Evolutionary conservation across 805 yeast genomes (phyloP).

Genomic region (Maudiozyma turicensis): DNA sequence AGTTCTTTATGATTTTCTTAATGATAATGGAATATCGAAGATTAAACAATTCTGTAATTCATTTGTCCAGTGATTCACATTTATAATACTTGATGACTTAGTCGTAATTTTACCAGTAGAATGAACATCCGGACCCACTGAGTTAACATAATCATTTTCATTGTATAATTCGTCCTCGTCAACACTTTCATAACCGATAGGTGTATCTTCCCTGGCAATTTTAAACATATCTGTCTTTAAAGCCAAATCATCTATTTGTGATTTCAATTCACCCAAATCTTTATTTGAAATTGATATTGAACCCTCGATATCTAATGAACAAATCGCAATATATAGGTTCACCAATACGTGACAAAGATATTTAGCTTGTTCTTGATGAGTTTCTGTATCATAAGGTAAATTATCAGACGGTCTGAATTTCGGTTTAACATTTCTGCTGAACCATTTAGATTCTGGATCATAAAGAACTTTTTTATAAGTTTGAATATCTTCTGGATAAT

Average conservation of each 20-base stretch:
- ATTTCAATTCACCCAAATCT: conserved; percentile 44
- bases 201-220: conserved; percentile 20
- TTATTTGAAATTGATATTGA: conserved; percentile 54
- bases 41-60: conserved; percentile 71
- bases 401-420: conserved; percentile 28
- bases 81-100: conserved; percentile 61
- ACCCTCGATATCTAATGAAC: conserved; percentile 67
- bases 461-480: conserved; percentile 5
- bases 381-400: conserved; percentile 70
- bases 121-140: conserved; percentile 24
- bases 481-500: conserved; percentile 37
- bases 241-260: conserved; percentile 37
- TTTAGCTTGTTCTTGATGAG: conserved; percentile 55
- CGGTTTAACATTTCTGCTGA: conserved; percentile 29
- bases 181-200: conserved; percentile 32
- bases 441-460: conserved; percentile 34
- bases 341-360: conserved; percentile 74
- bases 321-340: conserved; percentile 68
- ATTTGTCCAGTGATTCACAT: conserved; percentile 77
- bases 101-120: conserved; percentile 53
- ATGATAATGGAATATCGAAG: conserved; percentile 61
- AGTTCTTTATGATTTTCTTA: conserved; percentile 48
- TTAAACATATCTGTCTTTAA: conserved; percentile 44
- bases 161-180: conserved; percentile 27
- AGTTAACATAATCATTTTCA: conserved; percentile 26